phyloP scores from a whole-genome alignment of 176 grass and related monocot genomes.

The Oryza glumipatula region DNA sequence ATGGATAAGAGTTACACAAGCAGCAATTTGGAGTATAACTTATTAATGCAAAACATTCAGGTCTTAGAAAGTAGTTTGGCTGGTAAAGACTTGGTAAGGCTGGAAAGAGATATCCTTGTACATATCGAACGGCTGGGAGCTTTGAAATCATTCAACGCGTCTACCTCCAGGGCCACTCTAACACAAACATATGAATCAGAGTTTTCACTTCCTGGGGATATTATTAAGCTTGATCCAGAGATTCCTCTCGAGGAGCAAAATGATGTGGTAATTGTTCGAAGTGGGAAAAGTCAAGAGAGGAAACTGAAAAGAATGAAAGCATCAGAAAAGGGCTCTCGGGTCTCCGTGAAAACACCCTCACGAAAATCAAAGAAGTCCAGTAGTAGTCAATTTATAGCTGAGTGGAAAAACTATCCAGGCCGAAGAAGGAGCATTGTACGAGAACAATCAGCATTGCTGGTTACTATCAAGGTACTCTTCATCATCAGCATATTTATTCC shows the following conservation, averaged over 20 bases:
- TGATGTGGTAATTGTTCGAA: conserved; percentile 43
- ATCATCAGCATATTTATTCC: conserved; percentile 5
- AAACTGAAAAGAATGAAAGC: conserved; percentile 66
- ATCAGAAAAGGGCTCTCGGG: conserved; percentile 39
- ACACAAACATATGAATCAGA: conserved; percentile 33
- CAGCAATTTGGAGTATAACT: conserved; percentile 40
- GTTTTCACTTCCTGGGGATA: conserved; percentile 30
- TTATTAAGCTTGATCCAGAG: conserved; percentile 17
- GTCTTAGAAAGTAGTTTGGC: conserved; percentile 63
- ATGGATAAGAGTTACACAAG: conserved; percentile 36
- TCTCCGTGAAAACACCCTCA: conserved; percentile 13
- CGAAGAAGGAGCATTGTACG: conserved; percentile 45
- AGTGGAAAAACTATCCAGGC: conserved; percentile 51
- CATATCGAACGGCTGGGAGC: conserved; percentile 68
- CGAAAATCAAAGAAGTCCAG: conserved; percentile 37
- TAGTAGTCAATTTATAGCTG: conserved; percentile 54
- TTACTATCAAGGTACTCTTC: conserved; percentile 67
- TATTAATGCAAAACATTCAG: conserved; percentile 78
- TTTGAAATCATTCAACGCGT: conserved; percentile 54
- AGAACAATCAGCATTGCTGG: conserved; percentile 66
- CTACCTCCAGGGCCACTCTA: conserved; percentile 32
- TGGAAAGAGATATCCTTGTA: conserved; percentile 68
- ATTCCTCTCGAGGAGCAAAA: conserved; percentile 34
- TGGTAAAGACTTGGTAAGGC: conserved; percentile 45
- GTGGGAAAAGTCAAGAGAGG: conserved; percentile 67